Base-by-base conservation (phyloP, 805 yeast genomes). In the Saccharomycopsis fibuligera region DNA sequence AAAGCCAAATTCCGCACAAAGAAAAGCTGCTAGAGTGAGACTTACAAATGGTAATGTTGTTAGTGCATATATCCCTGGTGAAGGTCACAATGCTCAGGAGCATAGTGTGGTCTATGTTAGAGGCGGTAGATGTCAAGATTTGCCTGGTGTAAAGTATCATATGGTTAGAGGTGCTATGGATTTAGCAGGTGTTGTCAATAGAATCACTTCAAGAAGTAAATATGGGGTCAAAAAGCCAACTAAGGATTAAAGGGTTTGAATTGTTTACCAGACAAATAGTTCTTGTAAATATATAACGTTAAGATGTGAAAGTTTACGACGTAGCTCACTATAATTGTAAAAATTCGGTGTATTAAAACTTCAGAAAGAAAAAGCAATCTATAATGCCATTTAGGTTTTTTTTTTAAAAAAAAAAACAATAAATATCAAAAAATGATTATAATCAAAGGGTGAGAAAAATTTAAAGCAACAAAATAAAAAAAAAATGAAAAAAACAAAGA, bases 61-160 rank as follows among this genome's bases (percentile, higher is more conserved):
- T 16, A 82, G 91, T 41, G 96, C 96, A 1, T 90, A 89, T 64
- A 93, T 93, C 50, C 96, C 97, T 14, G 99, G 99, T 48, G 97
- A 93, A 63, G 99, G 99, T 19, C 99, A 93, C 67, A 93, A 93
- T 62, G 83, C 95, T 21, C 98, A 93, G 70, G 99, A 93, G 66
- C 99, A 93, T 69, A 86, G 95, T 61, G 95, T 93, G 45, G 98
- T 93, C 1, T 78, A 81, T 46, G 96, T 93, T 3, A 80, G 99
- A 68, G 99, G 99, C n/a, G 99, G 99, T 14, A 81, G 97, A 75
- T 87, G 87, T 46, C 96, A 90, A 63, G 99, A 93, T 80, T 73
- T 91, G 59, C 99, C 99, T 23, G 99, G 99, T 76, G 96, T 93
- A 43, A 90, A 88, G 64, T 93, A 93, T 67, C 93, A 86, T 68